These are phyloP conservation scores for Actinidia polygama DNA, from an alignment of 179 eudicot genomes.

Conservation along the genomic window DNA sequence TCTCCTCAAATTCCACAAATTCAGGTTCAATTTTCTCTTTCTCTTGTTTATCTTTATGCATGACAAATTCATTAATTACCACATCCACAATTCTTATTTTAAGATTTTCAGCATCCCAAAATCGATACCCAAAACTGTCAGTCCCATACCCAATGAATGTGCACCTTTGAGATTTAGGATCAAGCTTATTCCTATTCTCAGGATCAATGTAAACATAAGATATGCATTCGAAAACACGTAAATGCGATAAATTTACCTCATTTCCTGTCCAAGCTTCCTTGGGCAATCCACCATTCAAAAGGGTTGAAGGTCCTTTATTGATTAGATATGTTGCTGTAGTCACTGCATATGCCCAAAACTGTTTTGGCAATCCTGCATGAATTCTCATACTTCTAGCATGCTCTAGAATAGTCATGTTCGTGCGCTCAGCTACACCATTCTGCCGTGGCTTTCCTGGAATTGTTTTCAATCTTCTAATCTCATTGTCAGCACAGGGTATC, in stretches of 20 bases:
- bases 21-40: neutral
- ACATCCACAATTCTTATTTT: neutral
- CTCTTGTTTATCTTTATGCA: neutral
- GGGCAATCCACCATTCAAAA: neutral
- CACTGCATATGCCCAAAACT: neutral
- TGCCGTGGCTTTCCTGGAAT: neutral
- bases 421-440: neutral
- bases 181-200: neutral
- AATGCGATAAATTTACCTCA: neutral
- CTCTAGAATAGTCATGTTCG: neutral
- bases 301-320: neutral
- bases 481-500: neutral
- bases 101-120: constrained; percentile 14
- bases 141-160: constrained; percentile 11
- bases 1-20: neutral
- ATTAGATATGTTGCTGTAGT: neutral
- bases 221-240: neutral
- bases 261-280: neutral
- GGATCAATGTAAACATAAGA: neutral
- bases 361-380: neutral
- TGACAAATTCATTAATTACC: neutral
- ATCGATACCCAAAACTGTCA: neutral
- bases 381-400: neutral
- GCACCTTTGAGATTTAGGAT: neutral
- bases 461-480: neutral